A percentile compares a stretch with the other conserved stretches of the same genome.
These are phyloP conservation scores for Eucalyptus marginata DNA, from an alignment of 345 rosid genomes.

Conservation along the genomic window DNA sequence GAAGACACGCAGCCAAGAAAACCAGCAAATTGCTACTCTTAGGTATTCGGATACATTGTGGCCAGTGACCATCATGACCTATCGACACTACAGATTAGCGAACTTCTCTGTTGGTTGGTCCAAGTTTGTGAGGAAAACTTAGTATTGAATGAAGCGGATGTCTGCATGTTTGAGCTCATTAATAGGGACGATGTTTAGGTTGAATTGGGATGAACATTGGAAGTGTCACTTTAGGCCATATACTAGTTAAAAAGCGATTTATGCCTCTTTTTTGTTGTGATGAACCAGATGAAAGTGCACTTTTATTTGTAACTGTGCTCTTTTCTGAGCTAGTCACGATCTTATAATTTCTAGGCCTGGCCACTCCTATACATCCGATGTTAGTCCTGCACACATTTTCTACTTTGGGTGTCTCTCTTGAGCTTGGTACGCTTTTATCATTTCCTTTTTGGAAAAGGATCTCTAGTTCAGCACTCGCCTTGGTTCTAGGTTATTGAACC, in stretches of 20 bases:
- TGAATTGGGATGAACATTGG: not conserved
- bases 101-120: not conserved
- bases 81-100: fast-evolving
- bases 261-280: not conserved
- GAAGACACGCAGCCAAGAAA: fast-evolving
- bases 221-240: not conserved
- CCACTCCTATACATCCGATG: no score
- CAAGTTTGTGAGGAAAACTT: not conserved
- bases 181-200: not conserved
- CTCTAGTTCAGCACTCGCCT: no score
- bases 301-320: not conserved
- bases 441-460: no score
- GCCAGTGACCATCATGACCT: fast-evolving
- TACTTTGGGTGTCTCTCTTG: no score
- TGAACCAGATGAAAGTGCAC: not conserved
- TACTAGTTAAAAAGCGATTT: not conserved
- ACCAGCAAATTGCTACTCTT: not conserved
- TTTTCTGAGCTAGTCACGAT: not conserved
- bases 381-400: no score
- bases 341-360: not conserved
- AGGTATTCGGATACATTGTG: not conserved
- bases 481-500: no score
- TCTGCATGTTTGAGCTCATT: not conserved
- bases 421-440: no score
- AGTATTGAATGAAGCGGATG: not conserved